Base-by-base conservation (phyloP, 805 yeast species). In the Komagataella ulmi region DNA sequence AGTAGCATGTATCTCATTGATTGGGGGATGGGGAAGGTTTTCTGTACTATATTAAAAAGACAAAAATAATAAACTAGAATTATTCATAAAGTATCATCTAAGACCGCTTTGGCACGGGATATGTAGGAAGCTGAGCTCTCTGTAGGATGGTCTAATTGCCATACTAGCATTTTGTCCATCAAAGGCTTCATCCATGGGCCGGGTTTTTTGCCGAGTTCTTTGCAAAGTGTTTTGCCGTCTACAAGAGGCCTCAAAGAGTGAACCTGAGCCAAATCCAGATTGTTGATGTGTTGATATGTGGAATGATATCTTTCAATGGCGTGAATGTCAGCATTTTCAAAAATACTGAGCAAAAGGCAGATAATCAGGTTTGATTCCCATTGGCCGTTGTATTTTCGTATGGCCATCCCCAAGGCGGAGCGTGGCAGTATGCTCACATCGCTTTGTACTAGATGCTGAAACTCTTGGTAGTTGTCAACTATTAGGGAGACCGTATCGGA, bases 141-240 rank as follows among this genome's bases (percentile, higher is more conserved):
- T 0, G 59, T 61, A 0, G 95, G 95, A 58, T 88, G 65, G 56
- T 83, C 89, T 51, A 90, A 68, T 66, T 90, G 97, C 89, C 90
- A 86, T 17, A 72, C 65, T 36, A 88, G 63, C 5, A 86, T 72
- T 47, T 73, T 65, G 6, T 79, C 78, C 53, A 79, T 74, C 7
- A 81, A 65, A 7, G 65, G 65, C 7, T 78, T 72, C 75, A 91
- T 72, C 97, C 97, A 89, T 5, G 90, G 89, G 0, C 99, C 99
- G 0, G 91, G 87, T 60, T 83, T 85, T 52, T 71, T 69, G 19
- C 72, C 66, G 24, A 85, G 64, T 18, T 70, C 64, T 46, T 69
- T 65, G 50, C 76, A 68, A 47, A 91, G 64, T 47, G 77, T 76
- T 57, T 85, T 88, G 14, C 99, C 95, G 64, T 87, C 88, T 10